phyloP scores from a whole-genome alignment of 345 rosid species.

The Aethionema arabicum region DNA sequence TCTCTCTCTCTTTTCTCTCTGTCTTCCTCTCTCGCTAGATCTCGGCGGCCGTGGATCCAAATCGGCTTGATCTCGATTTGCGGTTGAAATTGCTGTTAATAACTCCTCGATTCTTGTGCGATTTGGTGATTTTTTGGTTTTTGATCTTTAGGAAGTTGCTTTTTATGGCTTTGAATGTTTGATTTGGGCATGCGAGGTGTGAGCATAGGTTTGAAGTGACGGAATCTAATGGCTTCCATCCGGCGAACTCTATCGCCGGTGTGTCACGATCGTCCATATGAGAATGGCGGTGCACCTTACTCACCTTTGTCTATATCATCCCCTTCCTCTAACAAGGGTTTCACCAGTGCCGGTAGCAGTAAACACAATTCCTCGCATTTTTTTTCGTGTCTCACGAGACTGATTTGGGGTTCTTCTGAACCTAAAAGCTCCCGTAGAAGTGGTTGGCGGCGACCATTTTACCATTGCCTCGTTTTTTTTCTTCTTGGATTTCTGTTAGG shows the following conservation, averaged over 20 bases:
- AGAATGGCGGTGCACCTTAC: conserved; percentile 44
- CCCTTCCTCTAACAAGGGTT: conserved; percentile 34
- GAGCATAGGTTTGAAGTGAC: no score
- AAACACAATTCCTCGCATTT: conserved; percentile 45
- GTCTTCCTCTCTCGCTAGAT: conserved; percentile 21
- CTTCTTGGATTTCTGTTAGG: conserved; percentile 64
- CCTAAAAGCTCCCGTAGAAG: conserved; percentile 47
- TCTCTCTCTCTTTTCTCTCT: no score
- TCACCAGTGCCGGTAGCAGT: conserved; percentile 37
- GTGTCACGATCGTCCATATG: conserved; percentile 54
- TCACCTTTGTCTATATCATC: conserved; percentile 31
- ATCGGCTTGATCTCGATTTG: conserved; percentile 19
- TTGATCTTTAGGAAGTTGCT: conserved; percentile 11
- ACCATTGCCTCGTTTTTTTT: conserved; percentile 61
- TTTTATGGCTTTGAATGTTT: conserved; percentile 2
- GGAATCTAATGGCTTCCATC: conserved; percentile 68
- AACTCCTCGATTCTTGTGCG: not conserved
- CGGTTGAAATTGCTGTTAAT: not conserved
- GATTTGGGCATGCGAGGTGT: conserved; percentile 13
- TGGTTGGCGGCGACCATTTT: conserved; percentile 60
- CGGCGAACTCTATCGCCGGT: conserved; percentile 91
- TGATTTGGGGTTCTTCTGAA: conserved; percentile 31
- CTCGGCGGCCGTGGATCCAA: conserved; percentile 34
- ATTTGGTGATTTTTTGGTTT: not conserved
- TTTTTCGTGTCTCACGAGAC: conserved; percentile 29